These are phyloP conservation scores for Lipomyces spencermartinsiae DNA, from an alignment of 805 yeast genomes.

Conservation along the genomic window DNA sequence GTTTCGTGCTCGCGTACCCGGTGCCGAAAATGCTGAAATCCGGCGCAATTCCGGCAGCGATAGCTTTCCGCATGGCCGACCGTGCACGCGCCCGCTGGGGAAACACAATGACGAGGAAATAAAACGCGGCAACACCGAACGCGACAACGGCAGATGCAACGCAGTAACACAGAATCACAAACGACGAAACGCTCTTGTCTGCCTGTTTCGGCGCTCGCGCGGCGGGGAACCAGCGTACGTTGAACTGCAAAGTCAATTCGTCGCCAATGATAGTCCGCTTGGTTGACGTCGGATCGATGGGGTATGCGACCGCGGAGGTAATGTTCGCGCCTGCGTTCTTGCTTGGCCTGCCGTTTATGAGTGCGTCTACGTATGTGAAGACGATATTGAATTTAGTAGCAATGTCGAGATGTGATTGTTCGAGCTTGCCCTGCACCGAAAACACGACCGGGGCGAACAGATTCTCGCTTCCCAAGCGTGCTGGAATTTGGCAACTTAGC, in stretches of 20 bases:
- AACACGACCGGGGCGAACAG: slow-evolving; percentile 61
- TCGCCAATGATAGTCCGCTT: slow-evolving; percentile 69
- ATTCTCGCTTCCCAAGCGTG: slow-evolving; percentile 49
- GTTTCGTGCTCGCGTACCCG: slow-evolving; percentile 16
- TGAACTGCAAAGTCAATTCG: slow-evolving; percentile 60
- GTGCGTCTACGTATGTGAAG: slow-evolving; percentile 48
- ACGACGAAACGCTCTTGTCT: slow-evolving; percentile 25
- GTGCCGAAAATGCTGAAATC: slow-evolving; percentile 31
- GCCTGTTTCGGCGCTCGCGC: slow-evolving; percentile 28
- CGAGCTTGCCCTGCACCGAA: slow-evolving; percentile 69
- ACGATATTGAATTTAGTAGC: slow-evolving; percentile 64
- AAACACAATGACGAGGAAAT: slow-evolving; percentile 38
- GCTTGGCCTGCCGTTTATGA: slow-evolving; percentile 42
- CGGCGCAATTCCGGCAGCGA: slow-evolving; percentile 30
- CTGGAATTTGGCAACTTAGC: slow-evolving; percentile 68
- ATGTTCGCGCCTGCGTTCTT: slow-evolving; percentile 43
- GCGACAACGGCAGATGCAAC: slow-evolving; percentile 38
- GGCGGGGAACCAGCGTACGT: slow-evolving; percentile 59
- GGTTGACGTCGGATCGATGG: slow-evolving; percentile 43
- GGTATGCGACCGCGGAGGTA: slow-evolving; percentile 34
- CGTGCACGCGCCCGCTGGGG: slow-evolving; percentile 37
- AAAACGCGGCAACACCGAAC: slow-evolving; percentile 29
- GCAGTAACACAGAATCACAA: slow-evolving; percentile 38
- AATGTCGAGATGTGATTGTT: slow-evolving; percentile 70
- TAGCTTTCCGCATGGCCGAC: slow-evolving; percentile 28